A percentile compares a stretch with the other conserved stretches of the same genome.
Evolutionary conservation across 2,329 filamentous ascomycete genomes (phyloP).

Genomic region (Cercospora citrullina): DNA sequence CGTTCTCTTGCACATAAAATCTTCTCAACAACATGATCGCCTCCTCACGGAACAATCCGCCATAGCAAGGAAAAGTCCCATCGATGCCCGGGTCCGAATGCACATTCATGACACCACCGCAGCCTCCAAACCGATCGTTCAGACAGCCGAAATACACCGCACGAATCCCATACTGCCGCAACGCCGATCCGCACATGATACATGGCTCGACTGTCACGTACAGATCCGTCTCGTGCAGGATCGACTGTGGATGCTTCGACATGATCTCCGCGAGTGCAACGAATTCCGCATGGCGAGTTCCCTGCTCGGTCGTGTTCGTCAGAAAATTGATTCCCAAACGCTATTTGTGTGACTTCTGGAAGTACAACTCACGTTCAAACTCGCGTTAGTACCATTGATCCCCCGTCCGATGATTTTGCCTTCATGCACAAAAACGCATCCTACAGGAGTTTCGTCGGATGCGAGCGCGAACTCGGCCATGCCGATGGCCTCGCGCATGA

Average conservation of each 20-base stretch:
- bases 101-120: conserved; percentile 86
- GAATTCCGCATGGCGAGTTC: conserved; percentile 93
- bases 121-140: conserved; percentile 96
- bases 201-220: conserved; percentile 99
- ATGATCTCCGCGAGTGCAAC: conserved; percentile 74
- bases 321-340: not conserved
- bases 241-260: conserved; percentile 62
- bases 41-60: conserved; percentile 85
- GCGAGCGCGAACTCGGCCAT: conserved; percentile 86
- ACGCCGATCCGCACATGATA: conserved; percentile 94
- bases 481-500: conserved; percentile 81
- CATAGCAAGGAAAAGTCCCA: conserved; percentile 75
- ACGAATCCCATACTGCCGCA: conserved; percentile 83
- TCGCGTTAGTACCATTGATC: conserved; percentile 96
- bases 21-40: conserved; percentile 88
- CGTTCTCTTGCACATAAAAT: conserved; percentile 98
- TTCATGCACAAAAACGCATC: conserved; percentile 85
- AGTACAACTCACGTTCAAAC: conserved; percentile 58
- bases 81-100: conserved; percentile 77
- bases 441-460: conserved; percentile 91
- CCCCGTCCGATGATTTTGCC: conserved; percentile 79
- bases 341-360: not conserved
- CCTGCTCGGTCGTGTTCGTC: conserved; percentile 50
- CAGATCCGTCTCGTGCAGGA: conserved; percentile 73
- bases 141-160: conserved; percentile 92